Base-by-base conservation (phyloP, 2,329 filamentous ascomycete genomes). In the Exophiala viscosa region DNA sequence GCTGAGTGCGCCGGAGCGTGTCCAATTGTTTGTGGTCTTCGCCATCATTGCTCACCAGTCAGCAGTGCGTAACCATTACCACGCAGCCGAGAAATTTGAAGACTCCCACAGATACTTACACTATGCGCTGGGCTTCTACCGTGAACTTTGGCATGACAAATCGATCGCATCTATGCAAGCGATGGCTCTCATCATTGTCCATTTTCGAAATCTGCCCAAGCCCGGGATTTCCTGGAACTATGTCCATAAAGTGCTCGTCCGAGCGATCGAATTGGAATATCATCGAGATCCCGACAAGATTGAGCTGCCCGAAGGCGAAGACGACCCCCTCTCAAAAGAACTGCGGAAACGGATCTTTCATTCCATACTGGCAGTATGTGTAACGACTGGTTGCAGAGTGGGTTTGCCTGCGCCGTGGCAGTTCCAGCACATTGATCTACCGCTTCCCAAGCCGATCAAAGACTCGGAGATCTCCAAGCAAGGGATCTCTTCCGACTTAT, bases 341-440 rank as follows among this genome's bases (percentile, higher is more conserved):
- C 78, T 91, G 69, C 80, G 88, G 18, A 91, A 91, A 70, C 79
- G 89, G 13, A 77, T 84, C 0, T 95, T 89, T 75, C 95, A 88
- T 86, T 77, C 77, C 5, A 76, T 91, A 9, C 70, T 90, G 36
- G 75, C 79, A 4, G 76, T 90, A 11, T 78, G 83, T 54, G 76
- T 87, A 8, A 82, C 81, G n/a, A 73, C 92, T 8, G 83, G 83
- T 60, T 87, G 87, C 15, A 88, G 87, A 52, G 80, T 91, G 33
- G 89, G 89, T 14, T 78, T 85, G 13, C 89, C 89, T 1, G 87
- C 93, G 79, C 82, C 85, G 1, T 79, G 93, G 43, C 80, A 82
- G 9, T 73, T 84, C 3, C 83, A 88, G 46, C 58, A 61, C 20
- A 86, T 90, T 60, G 89, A 95, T 62, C 81, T 88, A 33, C 88